Conservation (phyloP, 345 rosid species). For the Dimocarpus longan region DNA sequence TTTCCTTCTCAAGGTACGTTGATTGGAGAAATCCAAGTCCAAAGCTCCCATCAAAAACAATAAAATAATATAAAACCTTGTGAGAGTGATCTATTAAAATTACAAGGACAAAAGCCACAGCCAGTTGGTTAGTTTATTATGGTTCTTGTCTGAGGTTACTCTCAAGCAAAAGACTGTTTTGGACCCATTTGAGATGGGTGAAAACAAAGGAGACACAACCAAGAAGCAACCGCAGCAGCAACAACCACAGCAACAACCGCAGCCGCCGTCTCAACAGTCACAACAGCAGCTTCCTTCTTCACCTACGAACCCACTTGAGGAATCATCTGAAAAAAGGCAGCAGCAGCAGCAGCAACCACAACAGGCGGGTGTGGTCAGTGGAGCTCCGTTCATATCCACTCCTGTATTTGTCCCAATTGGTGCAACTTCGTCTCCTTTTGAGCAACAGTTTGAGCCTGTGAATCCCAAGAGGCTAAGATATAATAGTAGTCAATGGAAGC, state of each 20-base stretch:
- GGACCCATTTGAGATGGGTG: conserved; percentile 58
- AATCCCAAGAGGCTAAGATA: conserved; percentile 80
- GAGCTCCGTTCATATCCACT: conserved; percentile 50
- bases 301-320: conserved; percentile 57
- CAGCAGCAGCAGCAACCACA: conserved; percentile 46
- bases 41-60: not conserved
- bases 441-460: conserved; percentile 50
- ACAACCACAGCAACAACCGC: conserved; percentile 22
- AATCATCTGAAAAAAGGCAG: conserved; percentile 44
- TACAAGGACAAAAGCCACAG: not conserved
- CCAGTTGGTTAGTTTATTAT: conserved; percentile 23
- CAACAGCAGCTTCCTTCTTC: conserved; percentile 41
- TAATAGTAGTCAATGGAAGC: conserved; percentile 72
- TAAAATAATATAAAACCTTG: not conserved
- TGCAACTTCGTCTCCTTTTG: conserved; percentile 52
- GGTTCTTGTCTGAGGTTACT: conserved; percentile 14
- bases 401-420: conserved; percentile 59
- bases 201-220: conserved; percentile 54
- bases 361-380: conserved; percentile 32
- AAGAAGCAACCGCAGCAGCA: conserved; percentile 55
- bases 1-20: conserved; percentile 30
- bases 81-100: not conserved
- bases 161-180: not conserved
- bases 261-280: conserved; percentile 13
- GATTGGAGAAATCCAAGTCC: not conserved